These are phyloP conservation scores for Fusarium scirpi DNA, from an alignment of 2,329 filamentous ascomycete species.

Conservation along the genomic window DNA sequence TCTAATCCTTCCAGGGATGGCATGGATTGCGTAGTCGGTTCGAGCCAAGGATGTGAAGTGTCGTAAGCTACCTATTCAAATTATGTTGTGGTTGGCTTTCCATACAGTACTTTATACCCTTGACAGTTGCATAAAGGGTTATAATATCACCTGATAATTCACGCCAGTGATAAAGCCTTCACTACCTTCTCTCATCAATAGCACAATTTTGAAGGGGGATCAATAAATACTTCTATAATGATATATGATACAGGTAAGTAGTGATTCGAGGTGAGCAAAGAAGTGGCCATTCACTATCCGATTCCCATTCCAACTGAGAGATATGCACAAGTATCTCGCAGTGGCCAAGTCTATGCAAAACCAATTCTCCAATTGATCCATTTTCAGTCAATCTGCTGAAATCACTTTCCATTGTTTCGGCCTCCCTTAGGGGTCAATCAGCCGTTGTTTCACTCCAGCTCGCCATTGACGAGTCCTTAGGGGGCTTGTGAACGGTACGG, in stretches of 20 bases:
- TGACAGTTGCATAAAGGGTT: background rate
- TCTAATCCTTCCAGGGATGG: background rate
- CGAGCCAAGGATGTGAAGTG: background rate
- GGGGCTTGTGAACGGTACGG: background rate
- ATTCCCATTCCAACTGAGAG: background rate
- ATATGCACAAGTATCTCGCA: background rate
- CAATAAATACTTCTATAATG: background rate
- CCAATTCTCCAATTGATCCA: background rate
- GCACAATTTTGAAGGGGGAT: background rate
- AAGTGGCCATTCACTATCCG: background rate
- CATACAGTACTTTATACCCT: background rate
- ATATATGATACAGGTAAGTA: too few species aligned
- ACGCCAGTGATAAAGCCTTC: background rate
- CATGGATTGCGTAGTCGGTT: background rate
- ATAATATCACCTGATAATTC: background rate
- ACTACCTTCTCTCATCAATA: background rate
- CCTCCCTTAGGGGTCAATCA: background rate
- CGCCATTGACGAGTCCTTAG: background rate
- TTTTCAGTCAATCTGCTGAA: background rate
- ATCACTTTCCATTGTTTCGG: background rate
- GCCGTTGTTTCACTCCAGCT: background rate
- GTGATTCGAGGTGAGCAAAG: background rate
- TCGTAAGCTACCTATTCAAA: background rate
- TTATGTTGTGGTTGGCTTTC: background rate
- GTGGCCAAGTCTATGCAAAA: background rate